Evolutionary conservation across 306 rosid genomes (phyloP).

Genomic region (Fragaria vesca): DNA sequence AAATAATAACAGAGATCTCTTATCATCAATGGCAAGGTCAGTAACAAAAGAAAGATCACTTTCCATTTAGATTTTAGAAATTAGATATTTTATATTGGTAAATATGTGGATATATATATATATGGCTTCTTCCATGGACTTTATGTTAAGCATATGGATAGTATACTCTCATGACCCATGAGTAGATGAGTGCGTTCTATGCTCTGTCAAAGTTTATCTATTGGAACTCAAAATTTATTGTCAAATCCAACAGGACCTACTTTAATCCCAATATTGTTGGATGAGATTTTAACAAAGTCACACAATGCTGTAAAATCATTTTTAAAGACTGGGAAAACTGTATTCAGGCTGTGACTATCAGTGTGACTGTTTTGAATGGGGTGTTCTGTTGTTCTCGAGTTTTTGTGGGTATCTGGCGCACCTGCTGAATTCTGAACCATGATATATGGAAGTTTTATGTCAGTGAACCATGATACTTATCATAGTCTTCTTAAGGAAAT

Average conservation of each 20-base stretch:
- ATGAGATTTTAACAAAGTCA: not conserved
- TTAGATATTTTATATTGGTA: not conserved
- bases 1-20: constrained; percentile 81
- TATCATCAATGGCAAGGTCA: constrained; percentile 84
- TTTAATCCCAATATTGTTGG: not conserved
- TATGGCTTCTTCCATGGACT: not conserved
- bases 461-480: not conserved
- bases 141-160: not conserved
- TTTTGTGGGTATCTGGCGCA: not conserved
- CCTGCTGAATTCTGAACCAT: not conserved
- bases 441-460: not conserved
- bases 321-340: not conserved
- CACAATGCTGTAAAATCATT: not conserved
- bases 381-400: not conserved
- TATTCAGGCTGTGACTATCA: not conserved
- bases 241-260: not conserved
- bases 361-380: not conserved
- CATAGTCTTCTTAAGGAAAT: not conserved
- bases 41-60: constrained; percentile 16
- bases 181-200: not conserved
- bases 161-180: not conserved
- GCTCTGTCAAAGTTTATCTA: not conserved
- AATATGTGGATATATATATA: not conserved
- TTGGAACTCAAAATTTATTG: not conserved
- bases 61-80: not conserved